phyloP scores from a whole-genome alignment of 768 basidiomycete species.

The Suillus discolor region DNA sequence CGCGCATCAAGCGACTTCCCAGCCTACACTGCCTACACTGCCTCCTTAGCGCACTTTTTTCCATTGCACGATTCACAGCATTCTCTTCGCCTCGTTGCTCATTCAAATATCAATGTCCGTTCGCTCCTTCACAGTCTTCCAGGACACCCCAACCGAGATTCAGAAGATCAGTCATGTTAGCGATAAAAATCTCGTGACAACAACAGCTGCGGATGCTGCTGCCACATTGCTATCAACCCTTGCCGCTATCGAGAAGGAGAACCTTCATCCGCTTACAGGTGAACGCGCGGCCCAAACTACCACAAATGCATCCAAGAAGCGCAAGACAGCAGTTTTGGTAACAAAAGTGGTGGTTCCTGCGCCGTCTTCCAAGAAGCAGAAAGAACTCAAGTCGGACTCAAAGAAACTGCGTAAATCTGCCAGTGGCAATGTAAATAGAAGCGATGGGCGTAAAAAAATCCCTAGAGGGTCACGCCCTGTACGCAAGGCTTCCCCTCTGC shows the following conservation, averaged over 20 bases:
- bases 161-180: constrained; percentile 32
- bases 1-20: constrained; percentile 18
- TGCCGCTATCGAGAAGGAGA: constrained; percentile 70
- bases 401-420: constrained; percentile 61
- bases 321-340: constrained; percentile 61
- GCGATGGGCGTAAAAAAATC: constrained; percentile 44
- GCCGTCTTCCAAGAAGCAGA: constrained; percentile 43
- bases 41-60: constrained; percentile 10
- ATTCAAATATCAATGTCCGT: constrained; percentile 46
- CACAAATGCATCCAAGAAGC: constrained; percentile 53
- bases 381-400: constrained; percentile 45
- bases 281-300: constrained; percentile 48
- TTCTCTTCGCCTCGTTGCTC: constrained; percentile 14
- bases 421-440: constrained; percentile 22
- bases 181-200: constrained; percentile 25
- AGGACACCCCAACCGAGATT: constrained; percentile 48
- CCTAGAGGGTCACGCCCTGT: constrained; percentile 35
- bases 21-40: constrained; percentile 10
- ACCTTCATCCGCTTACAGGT: constrained; percentile 75
- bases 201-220: constrained; percentile 24
- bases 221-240: constrained; percentile 39
- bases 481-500: constrained; percentile 59
- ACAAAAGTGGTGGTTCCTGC: constrained; percentile 45
- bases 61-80: constrained; percentile 3
- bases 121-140: constrained; percentile 66